A percentile compares a stretch with the other conserved stretches of the same genome.
These are phyloP conservation scores for Triangularia verruculosa DNA, from an alignment of 2,329 filamentous ascomycete species.

Conservation along the genomic window DNA sequence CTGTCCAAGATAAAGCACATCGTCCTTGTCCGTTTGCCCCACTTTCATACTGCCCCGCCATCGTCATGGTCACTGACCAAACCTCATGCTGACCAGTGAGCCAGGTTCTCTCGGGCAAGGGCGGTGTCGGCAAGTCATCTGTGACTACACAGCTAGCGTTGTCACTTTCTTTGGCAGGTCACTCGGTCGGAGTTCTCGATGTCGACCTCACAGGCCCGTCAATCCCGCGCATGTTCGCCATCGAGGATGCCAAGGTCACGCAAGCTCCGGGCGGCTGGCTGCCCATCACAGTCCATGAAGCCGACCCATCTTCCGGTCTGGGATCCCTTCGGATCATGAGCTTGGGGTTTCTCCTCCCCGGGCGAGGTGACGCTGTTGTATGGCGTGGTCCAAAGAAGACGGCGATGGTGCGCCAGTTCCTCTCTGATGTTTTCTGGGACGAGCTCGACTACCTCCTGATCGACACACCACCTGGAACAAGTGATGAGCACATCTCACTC, in stretches of 20 bases:
- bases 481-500: conserved; percentile 94
- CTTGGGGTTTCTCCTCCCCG: conserved; percentile 81
- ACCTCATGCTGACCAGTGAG: conserved; percentile 11
- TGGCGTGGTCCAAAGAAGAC: conserved; percentile 99
- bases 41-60: conserved; percentile 1
- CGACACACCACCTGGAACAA: conserved; percentile 93
- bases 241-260: conserved; percentile 84
- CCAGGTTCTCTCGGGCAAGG: conserved; percentile 87
- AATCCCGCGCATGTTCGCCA: conserved; percentile 89
- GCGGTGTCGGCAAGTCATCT: conserved; percentile 95
- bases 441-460: conserved; percentile 88
- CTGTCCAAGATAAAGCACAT: conserved; percentile 72
- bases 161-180: conserved; percentile 77
- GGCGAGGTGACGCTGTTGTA: conserved; percentile 85
- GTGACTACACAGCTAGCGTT: conserved; percentile 96
- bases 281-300: conserved; percentile 77
- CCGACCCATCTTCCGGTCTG: conserved; percentile 47
- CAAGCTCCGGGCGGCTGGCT: conserved; percentile 92
- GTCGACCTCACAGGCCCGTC: conserved; percentile 95
- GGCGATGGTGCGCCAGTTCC: conserved; percentile 95
- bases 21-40: conserved; percentile 51
- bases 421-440: conserved; percentile 86
- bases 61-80: neutral
- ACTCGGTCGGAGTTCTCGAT: conserved; percentile 92
- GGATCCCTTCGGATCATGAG: conserved; percentile 83